Evolutionary conservation across 345 rosid species (phyloP).

Genomic region (Salix koriyanagi): DNA sequence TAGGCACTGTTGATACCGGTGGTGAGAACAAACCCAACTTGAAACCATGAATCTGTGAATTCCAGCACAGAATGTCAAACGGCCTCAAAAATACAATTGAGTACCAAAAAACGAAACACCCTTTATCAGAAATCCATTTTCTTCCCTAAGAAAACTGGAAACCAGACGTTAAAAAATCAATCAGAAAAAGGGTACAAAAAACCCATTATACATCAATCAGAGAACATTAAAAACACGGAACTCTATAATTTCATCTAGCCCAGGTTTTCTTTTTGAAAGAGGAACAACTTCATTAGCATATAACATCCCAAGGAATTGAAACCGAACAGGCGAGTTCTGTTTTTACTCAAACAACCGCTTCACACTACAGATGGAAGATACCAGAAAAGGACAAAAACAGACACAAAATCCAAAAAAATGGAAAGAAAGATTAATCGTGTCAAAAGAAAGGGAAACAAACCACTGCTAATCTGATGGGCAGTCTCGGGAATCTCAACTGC

Average conservation of each 20-base stretch:
- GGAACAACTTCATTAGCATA: neutral
- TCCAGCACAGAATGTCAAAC: neutral
- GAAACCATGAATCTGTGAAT: constrained; percentile 85
- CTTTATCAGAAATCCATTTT: neutral
- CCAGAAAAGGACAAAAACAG: neutral
- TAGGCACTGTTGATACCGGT: constrained; percentile 86
- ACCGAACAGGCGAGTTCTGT: neutral
- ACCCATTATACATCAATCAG: neutral
- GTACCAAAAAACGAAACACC: neutral
- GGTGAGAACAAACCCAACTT: constrained; percentile 74
- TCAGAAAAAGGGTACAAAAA: neutral
- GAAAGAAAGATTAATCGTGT: neutral
- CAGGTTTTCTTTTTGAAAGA: neutral
- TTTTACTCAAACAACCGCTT: neutral
- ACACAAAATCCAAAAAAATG: neutral
- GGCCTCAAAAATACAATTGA: neutral
- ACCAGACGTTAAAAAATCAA: neutral
- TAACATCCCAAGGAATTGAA: neutral
- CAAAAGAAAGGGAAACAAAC: constrained; percentile 24
- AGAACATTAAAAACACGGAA: neutral
- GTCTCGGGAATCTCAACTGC: constrained; percentile 57
- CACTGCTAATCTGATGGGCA: constrained; percentile 81
- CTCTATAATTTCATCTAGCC: neutral
- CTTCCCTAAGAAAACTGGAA: no score
- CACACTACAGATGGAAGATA: neutral